Evolutionary conservation across 805 yeast genomes (phyloP), one percentile per base, ranked within the genome.

Genomic region (Barnettozyma botsteinii): DNA sequence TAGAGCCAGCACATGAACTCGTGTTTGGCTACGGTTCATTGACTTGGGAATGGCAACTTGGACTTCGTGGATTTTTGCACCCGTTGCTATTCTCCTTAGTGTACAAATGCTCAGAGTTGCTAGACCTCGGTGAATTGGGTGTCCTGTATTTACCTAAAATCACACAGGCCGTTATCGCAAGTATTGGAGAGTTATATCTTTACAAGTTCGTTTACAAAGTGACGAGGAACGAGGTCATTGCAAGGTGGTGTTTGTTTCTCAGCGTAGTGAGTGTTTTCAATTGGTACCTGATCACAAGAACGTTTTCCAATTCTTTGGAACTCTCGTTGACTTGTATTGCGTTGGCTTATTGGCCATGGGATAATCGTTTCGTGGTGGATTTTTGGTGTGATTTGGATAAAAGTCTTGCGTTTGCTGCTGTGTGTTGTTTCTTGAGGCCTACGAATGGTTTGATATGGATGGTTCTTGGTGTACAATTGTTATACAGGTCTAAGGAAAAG

Each of bases 31-130:
- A 80, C 47, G 98, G 98, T 0, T 75, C 77, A 50, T 56, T 78
- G 27, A 87, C 98, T 0, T 93, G 99, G 99, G 99, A 93, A 61
- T 93, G 98, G 98, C 57, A 63, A 19, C 66, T 70, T 35, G 81
- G 79, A 1, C 62, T 93, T 5, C 63, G 99, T 44, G 81, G 95
- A 9, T 81, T 85, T 39, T 60, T 83, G 0, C 91, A 88, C 51
- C 97, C 98, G 0, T 61, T 81, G 31, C 40, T 91, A 2, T 87
- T 85, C 55, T 76, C 78, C 1, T 40, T 56, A 1, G 69, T 72
- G 13, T 67, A 69, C 51, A 48, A 58, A 38, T 19, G 67, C 0
- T 59, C 68, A 15, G 62, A 64, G 1, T 0, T 42, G 0, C 41
- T 71, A 0, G 53, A 54, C 1, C 43, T 70, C 4, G 63, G 59